phyloP scores from a whole-genome alignment of 129 eudicot genomes.

The Helichrysum umbraculigerum region DNA sequence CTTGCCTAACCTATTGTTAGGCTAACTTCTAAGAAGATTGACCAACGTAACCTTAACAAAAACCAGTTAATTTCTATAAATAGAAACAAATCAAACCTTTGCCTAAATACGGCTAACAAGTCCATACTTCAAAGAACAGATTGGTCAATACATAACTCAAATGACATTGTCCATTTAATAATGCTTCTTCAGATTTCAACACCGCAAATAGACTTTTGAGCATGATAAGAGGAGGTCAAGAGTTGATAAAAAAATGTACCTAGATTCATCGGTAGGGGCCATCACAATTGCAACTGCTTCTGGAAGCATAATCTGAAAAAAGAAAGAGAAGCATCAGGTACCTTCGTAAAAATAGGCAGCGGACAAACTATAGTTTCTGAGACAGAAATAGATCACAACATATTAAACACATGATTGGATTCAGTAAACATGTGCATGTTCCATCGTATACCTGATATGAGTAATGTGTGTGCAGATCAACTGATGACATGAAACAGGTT shows the following conservation, averaged over 20 bases:
- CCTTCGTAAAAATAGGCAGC: not conserved
- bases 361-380: conserved; percentile 1
- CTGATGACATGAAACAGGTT: conserved; percentile 96
- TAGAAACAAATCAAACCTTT: not conserved
- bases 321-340: conserved; percentile 28
- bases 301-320: conserved; percentile 86
- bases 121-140: not conserved
- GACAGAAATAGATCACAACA: not conserved
- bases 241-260: conserved; percentile 43
- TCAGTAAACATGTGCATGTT: not conserved
- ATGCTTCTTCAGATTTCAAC: not conserved
- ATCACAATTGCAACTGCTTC: conserved; percentile 99
- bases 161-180: not conserved
- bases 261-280: conserved; percentile 94
- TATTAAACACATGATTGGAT: not conserved
- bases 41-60: not conserved
- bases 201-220: not conserved
- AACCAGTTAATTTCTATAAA: not conserved
- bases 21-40: not conserved
- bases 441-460: conserved; percentile 78
- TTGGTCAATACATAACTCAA: conserved; percentile 4
- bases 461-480: conserved; percentile 98
- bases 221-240: not conserved
- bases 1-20: not conserved
- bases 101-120: not conserved